A percentile compares a stretch with the other conserved stretches of the same genome.
These are phyloP conservation scores for Incumbomyces lentus DNA, from an alignment of 2,329 filamentous ascomycete genomes.

Conservation along the genomic window DNA sequence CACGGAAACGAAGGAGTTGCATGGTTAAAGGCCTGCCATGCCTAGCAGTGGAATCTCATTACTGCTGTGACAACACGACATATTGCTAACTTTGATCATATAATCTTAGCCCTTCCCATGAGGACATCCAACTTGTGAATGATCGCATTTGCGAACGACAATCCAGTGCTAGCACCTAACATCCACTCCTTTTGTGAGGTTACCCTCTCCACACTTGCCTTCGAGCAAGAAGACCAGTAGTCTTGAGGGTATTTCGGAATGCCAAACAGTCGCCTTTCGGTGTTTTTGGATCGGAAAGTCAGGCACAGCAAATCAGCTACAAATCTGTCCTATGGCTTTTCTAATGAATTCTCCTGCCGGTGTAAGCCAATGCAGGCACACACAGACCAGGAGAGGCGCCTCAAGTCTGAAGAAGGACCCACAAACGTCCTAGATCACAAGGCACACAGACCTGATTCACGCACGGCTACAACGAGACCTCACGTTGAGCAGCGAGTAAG, in stretches of 20 bases:
- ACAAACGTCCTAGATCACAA: constrained; percentile 7
- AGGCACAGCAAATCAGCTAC: constrained; percentile 14
- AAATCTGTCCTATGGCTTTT: not conserved
- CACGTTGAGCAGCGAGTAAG: constrained; percentile 6
- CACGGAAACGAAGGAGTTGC: no score
- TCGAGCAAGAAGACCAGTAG: no score
- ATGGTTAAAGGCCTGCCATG: no score
- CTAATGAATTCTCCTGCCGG: not conserved
- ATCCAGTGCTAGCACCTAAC: no score
- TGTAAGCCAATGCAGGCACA: not conserved
- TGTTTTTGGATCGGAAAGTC: constrained; percentile 10
- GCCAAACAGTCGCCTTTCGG: constrained; percentile 5
- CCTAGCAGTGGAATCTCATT: no score
- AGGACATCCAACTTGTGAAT: not conserved
- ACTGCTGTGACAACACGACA: no score
- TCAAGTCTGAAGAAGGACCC: constrained; percentile 1
- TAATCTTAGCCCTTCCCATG: not conserved
- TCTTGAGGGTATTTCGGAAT: not conserved
- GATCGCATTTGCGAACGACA: not conserved
- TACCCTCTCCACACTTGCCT: no score
- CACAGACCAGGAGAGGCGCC: constrained; percentile 5
- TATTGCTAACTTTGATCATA: not conserved
- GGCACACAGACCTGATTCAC: constrained; percentile 7
- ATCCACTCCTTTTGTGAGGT: no score
- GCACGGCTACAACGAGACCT: constrained; percentile 5